Evolutionary conservation across 106 monocot species (phyloP).

Genomic region (Allium cepa): DNA sequence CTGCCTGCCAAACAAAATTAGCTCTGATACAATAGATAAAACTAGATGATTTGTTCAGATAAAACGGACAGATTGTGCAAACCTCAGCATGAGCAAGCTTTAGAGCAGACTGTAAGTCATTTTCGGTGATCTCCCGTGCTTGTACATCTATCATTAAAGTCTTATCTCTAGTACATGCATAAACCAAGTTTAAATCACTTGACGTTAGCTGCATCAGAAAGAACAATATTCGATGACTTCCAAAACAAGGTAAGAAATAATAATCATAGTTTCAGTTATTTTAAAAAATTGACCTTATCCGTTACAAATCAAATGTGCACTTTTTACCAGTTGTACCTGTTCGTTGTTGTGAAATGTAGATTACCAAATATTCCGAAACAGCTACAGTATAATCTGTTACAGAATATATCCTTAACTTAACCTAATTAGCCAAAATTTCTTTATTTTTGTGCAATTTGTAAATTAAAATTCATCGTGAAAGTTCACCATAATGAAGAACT

Average conservation of each 20-base stretch:
- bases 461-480: neutral
- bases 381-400: neutral
- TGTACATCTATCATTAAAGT: conserved; percentile 99
- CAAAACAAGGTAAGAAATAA: neutral
- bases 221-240: neutral
- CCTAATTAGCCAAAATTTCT: too few relatives aligned
- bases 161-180: conserved; percentile 91
- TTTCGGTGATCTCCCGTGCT: conserved; percentile 92
- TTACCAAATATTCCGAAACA: neutral
- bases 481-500: neutral
- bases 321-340: too few relatives aligned
- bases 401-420: neutral
- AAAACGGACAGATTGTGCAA: conserved; percentile 8
- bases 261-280: neutral
- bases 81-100: conserved; percentile 93
- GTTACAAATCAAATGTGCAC: too few relatives aligned
- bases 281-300: neutral
- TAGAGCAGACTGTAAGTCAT: conserved; percentile 69
- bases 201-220: conserved; percentile 46
- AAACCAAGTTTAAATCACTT: conserved; percentile 96
- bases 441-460: too few relatives aligned
- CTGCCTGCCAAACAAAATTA: conserved; percentile 47
- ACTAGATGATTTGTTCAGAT: neutral
- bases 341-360: neutral
- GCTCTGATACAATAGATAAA: conserved; percentile 1